Percentiles rank a stretch among this genome's conserved stretches.
Evolutionary conservation across 805 yeast species (phyloP).

Genomic region (Kuraishia floccosa): DNA sequence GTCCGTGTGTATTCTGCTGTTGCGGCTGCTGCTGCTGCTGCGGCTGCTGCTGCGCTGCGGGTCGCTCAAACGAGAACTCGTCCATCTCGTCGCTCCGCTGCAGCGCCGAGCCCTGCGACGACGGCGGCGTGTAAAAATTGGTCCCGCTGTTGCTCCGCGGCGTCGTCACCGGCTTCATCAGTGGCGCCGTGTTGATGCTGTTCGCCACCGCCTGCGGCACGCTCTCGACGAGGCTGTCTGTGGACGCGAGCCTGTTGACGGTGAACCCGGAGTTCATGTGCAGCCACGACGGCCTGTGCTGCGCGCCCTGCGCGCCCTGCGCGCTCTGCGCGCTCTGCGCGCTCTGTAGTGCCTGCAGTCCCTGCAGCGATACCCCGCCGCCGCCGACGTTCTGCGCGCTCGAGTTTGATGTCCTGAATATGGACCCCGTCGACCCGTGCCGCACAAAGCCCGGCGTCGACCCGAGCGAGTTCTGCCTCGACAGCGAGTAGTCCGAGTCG

Average conservation of each 20-base stretch:
- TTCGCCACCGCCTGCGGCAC: constrained; percentile 2
- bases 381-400: constrained; percentile 2
- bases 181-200: neutral
- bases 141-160: neutral
- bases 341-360: no score
- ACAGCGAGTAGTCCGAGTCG: constrained; percentile 8
- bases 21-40: neutral
- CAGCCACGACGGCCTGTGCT: constrained; percentile 23
- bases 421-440: constrained; percentile 2
- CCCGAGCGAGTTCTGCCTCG: constrained; percentile 15
- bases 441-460: constrained; percentile 7
- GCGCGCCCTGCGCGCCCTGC: constrained; percentile 1
- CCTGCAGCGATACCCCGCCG: constrained; percentile 2
- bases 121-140: neutral
- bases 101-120: constrained; percentile 1
- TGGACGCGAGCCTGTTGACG: constrained; percentile 18
- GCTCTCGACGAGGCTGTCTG: constrained; percentile 20
- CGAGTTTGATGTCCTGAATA: constrained; percentile 1
- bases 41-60: neutral
- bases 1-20: neutral
- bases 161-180: neutral
- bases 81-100: neutral
- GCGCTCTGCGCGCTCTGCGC: no score
- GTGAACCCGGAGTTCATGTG: constrained; percentile 18
- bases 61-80: constrained; percentile 2